phyloP scores from a whole-genome alignment of 306 rosid genomes.

The Coriaria nepalensis region DNA sequence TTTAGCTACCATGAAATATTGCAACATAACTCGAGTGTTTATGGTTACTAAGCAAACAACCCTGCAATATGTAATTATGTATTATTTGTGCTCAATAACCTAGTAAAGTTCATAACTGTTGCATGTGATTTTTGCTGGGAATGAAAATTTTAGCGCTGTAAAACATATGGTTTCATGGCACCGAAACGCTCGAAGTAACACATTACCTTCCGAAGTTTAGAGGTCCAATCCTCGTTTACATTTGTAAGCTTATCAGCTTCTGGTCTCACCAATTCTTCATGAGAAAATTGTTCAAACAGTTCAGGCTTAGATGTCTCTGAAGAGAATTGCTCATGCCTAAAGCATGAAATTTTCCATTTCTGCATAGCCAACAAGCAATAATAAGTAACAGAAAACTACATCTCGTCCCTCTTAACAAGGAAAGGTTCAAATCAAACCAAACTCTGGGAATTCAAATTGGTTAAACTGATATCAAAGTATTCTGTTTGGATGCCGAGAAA shows the following conservation, averaged over 20 bases:
- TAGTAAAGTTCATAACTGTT: no score
- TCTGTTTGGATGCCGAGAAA: no score
- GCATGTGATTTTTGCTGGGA: no score
- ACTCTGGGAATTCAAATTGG: no score
- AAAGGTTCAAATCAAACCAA: neutral
- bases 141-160: no score
- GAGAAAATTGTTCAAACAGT: constrained; percentile 21
- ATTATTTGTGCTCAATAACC: no score
- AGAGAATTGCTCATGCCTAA: constrained; percentile 50
- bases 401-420: neutral
- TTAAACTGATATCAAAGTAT: no score
- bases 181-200: constrained; percentile 3
- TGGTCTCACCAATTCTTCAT: constrained; percentile 5
- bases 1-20: no score
- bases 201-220: constrained; percentile 33
- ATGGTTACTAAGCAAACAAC: no score
- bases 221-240: constrained; percentile 28
- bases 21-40: no score
- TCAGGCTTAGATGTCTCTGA: constrained; percentile 46
- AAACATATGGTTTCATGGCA: neutral
- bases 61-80: no score
- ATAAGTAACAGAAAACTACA: neutral
- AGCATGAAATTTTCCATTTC: constrained; percentile 62
- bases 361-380: constrained; percentile 23
- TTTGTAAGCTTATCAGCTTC: constrained; percentile 29